phyloP scores from a whole-genome alignment of 768 basidiomycete genomes.

The Suillus subalutaceus region DNA sequence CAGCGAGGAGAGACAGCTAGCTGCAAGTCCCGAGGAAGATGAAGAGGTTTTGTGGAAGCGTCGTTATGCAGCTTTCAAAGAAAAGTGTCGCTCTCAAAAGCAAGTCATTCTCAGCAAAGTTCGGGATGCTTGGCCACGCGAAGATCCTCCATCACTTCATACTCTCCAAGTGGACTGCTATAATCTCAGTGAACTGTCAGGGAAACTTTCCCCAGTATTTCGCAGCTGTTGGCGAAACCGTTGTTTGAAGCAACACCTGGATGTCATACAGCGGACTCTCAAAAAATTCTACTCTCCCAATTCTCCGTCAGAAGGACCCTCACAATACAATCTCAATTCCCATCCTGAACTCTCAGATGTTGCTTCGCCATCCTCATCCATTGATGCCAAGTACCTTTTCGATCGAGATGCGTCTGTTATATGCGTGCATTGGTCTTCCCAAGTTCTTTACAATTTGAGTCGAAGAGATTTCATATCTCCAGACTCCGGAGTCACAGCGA shows the following conservation, averaged over 20 bases:
- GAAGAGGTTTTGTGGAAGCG: slow-evolving; percentile 4
- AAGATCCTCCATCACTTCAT: slow-evolving; percentile 9
- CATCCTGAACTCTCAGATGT: neutral
- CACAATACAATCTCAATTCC: slow-evolving; percentile 15
- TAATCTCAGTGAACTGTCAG: slow-evolving; percentile 8
- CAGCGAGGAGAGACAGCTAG: slow-evolving; percentile 18
- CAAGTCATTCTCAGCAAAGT: slow-evolving; percentile 6
- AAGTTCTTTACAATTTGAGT: neutral
- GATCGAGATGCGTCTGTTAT: slow-evolving; percentile 11
- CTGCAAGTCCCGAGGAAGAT: slow-evolving; percentile 7
- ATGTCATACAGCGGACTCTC: slow-evolving; percentile 16
- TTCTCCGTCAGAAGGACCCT: neutral
- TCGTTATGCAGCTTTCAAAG: slow-evolving; percentile 12
- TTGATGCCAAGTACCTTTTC: slow-evolving; percentile 10
- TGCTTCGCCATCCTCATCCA: neutral
- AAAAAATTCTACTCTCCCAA: neutral
- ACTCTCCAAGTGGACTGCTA: slow-evolving; percentile 11
- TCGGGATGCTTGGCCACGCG: slow-evolving; percentile 22
- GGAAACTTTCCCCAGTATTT: slow-evolving; percentile 13
- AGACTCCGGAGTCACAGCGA: neutral
- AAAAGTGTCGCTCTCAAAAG: slow-evolving; percentile 14
- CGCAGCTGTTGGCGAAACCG: slow-evolving; percentile 21
- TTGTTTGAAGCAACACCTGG: slow-evolving; percentile 19
- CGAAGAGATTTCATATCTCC: neutral
- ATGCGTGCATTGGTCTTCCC: neutral